A percentile compares a stretch with the other conserved stretches of the same genome.
Conservation (phyloP, 495 filamentous ascomycete genomes). For the Tuber brumale region DNA sequence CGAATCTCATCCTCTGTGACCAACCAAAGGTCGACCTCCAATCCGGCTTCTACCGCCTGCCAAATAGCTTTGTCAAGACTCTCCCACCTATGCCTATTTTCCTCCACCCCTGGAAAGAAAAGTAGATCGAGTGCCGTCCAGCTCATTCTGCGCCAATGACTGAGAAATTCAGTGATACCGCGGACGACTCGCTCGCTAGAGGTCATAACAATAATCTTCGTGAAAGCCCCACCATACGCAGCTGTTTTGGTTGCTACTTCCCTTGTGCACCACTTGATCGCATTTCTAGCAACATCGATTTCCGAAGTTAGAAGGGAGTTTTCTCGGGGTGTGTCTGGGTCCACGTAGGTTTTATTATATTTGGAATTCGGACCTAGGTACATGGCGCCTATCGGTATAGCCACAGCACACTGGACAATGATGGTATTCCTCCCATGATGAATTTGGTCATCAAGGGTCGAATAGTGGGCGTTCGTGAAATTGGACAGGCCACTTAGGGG, state of each 20-base stretch:
- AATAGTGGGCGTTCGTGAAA: too few relatives aligned
- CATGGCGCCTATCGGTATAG: background rate
- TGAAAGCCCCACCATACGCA: too few relatives aligned
- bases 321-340: background rate
- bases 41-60: conserved; percentile 18
- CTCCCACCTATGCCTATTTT: conserved; percentile 6
- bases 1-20: conserved; percentile 9
- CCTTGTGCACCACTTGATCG: too few relatives aligned
- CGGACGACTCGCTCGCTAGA: conserved; percentile 3
- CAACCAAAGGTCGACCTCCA: conserved; percentile 27
- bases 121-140: background rate
- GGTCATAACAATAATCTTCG: conserved; percentile 18
- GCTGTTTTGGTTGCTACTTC: too few relatives aligned
- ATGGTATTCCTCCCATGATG: conserved; percentile 10
- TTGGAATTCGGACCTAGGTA: conserved; percentile 19
- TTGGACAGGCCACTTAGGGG: too few relatives aligned
- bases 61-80: conserved; percentile 10
- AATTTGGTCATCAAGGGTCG: too few relatives aligned
- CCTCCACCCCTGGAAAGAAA: background rate
- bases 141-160: conserved; percentile 9
- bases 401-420: conserved; percentile 8
- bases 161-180: conserved; percentile 14
- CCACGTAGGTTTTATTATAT: conserved; percentile 9
- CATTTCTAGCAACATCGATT: conserved; percentile 13
- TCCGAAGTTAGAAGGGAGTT: conserved; percentile 7